phyloP scores from a whole-genome alignment of 345 rosid species.

The Eucalyptus marginata region DNA sequence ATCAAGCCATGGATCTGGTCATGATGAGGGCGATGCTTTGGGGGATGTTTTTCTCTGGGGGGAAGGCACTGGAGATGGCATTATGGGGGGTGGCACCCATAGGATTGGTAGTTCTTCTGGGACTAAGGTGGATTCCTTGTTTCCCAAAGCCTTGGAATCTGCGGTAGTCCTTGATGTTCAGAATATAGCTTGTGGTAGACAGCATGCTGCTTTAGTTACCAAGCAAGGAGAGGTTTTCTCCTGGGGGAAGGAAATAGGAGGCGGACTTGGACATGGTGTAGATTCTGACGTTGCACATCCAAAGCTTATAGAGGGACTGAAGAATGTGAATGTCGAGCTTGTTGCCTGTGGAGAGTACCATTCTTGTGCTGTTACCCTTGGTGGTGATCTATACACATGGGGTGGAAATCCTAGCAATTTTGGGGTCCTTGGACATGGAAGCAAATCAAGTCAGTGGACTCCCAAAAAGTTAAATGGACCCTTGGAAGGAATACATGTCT shows the following conservation, averaged over 20 bases:
- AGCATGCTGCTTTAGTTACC: slow-evolving; percentile 59
- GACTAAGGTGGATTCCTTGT: slow-evolving; percentile 45
- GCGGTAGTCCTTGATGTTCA: slow-evolving; percentile 73
- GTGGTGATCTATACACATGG: slow-evolving; percentile 75
- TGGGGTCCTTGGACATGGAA: slow-evolving; percentile 69
- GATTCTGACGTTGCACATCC: slow-evolving; percentile 67
- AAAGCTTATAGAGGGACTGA: slow-evolving; percentile 53
- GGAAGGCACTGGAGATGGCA: slow-evolving; percentile 62
- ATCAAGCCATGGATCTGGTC: slow-evolving; percentile 81
- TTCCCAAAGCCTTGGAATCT: slow-evolving; percentile 64
- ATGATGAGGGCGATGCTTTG: slow-evolving; percentile 65
- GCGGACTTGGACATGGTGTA: slow-evolving; percentile 78
- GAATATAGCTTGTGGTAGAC: slow-evolving; percentile 71
- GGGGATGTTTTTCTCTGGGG: slow-evolving; percentile 86
- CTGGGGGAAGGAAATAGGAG: slow-evolving; percentile 75
- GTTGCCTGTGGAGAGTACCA: slow-evolving; percentile 74
- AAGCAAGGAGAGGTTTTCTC: slow-evolving; percentile 73
- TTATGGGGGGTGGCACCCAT: slow-evolving; percentile 58
- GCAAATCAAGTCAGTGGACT: slow-evolving; percentile 47
- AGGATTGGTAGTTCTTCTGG: slow-evolving; percentile 30
- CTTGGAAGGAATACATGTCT: slow-evolving; percentile 65
- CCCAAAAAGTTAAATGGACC: slow-evolving; percentile 67
- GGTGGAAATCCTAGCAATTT: slow-evolving; percentile 50
- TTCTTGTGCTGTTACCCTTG: slow-evolving; percentile 66
- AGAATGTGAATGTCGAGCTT: slow-evolving; percentile 47